Evolutionary conservation across 1,284 basidiomycete genomes (phyloP).

Genomic region (Trametes hirsuta): DNA sequence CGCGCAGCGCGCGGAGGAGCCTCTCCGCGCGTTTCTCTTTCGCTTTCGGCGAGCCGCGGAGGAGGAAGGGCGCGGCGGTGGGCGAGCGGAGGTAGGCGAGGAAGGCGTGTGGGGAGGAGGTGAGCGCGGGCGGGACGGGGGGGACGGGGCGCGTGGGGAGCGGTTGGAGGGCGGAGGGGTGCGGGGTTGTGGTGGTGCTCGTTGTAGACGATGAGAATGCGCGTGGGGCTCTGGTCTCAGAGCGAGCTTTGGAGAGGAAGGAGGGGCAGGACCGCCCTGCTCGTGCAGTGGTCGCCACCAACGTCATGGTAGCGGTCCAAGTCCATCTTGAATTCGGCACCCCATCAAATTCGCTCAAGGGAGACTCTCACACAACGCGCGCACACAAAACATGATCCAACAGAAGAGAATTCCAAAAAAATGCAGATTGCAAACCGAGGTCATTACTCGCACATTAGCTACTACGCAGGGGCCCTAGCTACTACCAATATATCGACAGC

Average conservation of each 20-base stretch:
- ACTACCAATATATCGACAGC: conserved; percentile 10
- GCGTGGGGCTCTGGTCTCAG: too few relatives aligned
- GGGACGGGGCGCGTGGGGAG: conserved; percentile 6
- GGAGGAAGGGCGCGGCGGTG: conserved; percentile 1
- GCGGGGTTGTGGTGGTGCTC: not conserved
- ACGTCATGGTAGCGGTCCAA: too few relatives aligned
- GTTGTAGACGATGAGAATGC: not conserved
- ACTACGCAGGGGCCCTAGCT: conserved; percentile 1
- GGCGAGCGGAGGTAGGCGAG: conserved; percentile 12
- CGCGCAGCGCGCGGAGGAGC: conserved; percentile 20
- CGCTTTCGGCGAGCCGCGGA: not conserved
- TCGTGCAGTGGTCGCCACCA: too few relatives aligned
- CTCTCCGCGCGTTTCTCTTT: not conserved
- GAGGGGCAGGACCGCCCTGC: too few relatives aligned
- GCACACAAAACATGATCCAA: not conserved
- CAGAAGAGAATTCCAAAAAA: not conserved
- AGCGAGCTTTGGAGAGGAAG: too few relatives aligned
- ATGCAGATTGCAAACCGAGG: not conserved
- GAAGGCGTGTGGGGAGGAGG: conserved; percentile 2
- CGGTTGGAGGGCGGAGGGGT: not conserved
- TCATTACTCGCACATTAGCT: conserved; percentile 17
- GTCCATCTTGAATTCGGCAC: too few relatives aligned
- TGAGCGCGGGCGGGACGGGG: conserved; percentile 1
- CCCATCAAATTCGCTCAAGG: too few relatives aligned
- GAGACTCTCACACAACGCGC: not conserved